phyloP scores from a whole-genome alignment of 495 filamentous ascomycete genomes.

The Sordaria brevicollis region DNA sequence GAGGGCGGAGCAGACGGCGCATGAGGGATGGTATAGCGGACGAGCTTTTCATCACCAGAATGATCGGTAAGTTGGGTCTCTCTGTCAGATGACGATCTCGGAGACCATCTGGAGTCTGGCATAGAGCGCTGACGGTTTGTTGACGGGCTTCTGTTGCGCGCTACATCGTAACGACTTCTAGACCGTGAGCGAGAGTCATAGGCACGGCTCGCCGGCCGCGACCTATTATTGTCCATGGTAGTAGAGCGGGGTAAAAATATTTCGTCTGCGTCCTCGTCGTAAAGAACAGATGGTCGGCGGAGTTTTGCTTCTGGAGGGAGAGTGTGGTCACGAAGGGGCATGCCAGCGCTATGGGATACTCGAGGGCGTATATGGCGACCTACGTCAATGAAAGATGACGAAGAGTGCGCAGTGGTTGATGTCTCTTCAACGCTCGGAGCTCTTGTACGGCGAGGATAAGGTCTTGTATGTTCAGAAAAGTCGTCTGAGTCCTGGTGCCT shows the following conservation, averaged over 20 bases:
- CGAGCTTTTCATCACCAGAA: conserved; percentile 23
- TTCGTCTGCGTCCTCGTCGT: neutral
- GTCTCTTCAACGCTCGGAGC: neutral
- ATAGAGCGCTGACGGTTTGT: conserved; percentile 28
- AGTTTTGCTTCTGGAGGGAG: neutral
- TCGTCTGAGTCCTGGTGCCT: conserved; percentile 8
- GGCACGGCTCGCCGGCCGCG: neutral
- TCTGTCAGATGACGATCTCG: conserved; percentile 28
- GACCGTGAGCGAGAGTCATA: neutral
- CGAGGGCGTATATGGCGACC: neutral
- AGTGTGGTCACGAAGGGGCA: neutral
- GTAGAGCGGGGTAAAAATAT: neutral
- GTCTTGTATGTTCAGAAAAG: neutral
- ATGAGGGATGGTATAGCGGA: conserved; percentile 7
- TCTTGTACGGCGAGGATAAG: neutral
- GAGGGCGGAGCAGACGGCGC: conserved; percentile 4
- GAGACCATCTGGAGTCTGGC: conserved; percentile 28
- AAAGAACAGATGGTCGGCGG: neutral
- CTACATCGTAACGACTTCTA: neutral
- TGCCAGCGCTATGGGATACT: neutral
- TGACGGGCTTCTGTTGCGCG: conserved; percentile 7
- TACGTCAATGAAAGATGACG: neutral
- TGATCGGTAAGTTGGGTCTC: conserved; percentile 28
- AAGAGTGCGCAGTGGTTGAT: neutral
- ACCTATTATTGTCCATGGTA: neutral